Percentiles rank a stretch among this genome's conserved stretches.
Evolutionary conservation across 2,329 filamentous ascomycete genomes (phyloP).

Genomic region (Penicillium fuscoglaucum): DNA sequence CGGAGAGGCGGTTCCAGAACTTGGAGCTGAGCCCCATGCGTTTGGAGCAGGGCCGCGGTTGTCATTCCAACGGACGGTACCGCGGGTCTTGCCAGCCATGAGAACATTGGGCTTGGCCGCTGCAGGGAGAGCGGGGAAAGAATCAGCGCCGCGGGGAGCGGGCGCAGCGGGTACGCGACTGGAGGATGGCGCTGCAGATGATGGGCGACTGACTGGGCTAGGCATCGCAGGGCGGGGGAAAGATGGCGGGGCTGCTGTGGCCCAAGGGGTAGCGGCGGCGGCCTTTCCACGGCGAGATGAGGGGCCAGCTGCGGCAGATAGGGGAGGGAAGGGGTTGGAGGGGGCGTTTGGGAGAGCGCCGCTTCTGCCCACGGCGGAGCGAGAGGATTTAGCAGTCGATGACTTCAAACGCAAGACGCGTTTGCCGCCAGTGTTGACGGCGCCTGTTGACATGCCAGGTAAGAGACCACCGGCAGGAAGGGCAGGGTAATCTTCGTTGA

Average conservation of each 20-base stretch:
- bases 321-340: slow-evolving; percentile 49
- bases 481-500: slow-evolving; percentile 93
- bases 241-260: slow-evolving; percentile 26
- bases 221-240: slow-evolving; percentile 25
- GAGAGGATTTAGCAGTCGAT: slow-evolving; percentile 67
- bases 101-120: slow-evolving; percentile 68
- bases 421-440: slow-evolving; percentile 53
- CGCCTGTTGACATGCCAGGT: slow-evolving; percentile 52
- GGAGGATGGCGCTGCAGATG: slow-evolving; percentile 28
- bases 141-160: slow-evolving; percentile 49
- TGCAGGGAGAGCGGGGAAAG: slow-evolving; percentile 79
- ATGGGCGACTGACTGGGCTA: slow-evolving; percentile 29
- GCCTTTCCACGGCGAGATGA: slow-evolving; percentile 23
- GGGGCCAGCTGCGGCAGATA: slow-evolving; percentile 33
- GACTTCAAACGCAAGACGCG: slow-evolving; percentile 67
- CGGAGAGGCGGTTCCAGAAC: slow-evolving; percentile 27
- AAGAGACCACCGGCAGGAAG: slow-evolving; percentile 73
- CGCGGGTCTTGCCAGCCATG: slow-evolving; percentile 50
- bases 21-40: slow-evolving; percentile 39
- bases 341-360: slow-evolving; percentile 47
- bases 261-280: slow-evolving; percentile 28
- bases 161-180: slow-evolving; percentile 26
- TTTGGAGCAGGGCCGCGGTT: slow-evolving; percentile 36
- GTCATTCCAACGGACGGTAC: slow-evolving; percentile 49
- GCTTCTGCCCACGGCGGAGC: slow-evolving; percentile 62